Evolutionary conservation across 1,284 basidiomycete genomes (phyloP).

Genomic region (Caloboletus firmus): DNA sequence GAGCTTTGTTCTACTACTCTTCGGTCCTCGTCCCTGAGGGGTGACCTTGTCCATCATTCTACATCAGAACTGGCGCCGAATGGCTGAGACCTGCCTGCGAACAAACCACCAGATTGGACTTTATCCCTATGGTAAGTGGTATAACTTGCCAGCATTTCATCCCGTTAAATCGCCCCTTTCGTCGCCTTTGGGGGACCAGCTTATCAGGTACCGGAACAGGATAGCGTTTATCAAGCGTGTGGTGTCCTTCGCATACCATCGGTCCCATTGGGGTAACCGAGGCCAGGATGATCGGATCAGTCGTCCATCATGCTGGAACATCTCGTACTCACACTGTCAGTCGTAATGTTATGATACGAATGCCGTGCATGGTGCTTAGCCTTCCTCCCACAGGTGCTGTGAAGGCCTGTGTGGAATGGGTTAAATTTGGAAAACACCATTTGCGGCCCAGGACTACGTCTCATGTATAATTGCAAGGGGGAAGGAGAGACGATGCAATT

Average conservation of each 20-base stretch:
- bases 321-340: not conserved
- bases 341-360: not conserved
- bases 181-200: too few relatives aligned
- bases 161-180: too few relatives aligned
- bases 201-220: too few relatives aligned
- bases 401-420: not conserved
- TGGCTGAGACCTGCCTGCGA: not conserved
- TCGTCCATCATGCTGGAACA: not conserved
- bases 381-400: too few relatives aligned
- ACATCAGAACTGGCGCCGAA: too few relatives aligned
- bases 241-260: not conserved
- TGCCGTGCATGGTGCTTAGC: not conserved
- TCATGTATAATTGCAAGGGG: not conserved
- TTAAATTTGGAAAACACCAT: not conserved
- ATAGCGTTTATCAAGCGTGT: too few relatives aligned
- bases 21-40: not conserved
- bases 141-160: too few relatives aligned
- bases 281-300: not conserved
- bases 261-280: too few relatives aligned
- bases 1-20: not conserved
- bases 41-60: not conserved
- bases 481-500: not conserved
- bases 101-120: too few relatives aligned
- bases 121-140: too few relatives aligned
- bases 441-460: not conserved